Conservation (phyloP, 352 stramenopile genomes). For the Phytopythium chamaehyphon region DNA sequence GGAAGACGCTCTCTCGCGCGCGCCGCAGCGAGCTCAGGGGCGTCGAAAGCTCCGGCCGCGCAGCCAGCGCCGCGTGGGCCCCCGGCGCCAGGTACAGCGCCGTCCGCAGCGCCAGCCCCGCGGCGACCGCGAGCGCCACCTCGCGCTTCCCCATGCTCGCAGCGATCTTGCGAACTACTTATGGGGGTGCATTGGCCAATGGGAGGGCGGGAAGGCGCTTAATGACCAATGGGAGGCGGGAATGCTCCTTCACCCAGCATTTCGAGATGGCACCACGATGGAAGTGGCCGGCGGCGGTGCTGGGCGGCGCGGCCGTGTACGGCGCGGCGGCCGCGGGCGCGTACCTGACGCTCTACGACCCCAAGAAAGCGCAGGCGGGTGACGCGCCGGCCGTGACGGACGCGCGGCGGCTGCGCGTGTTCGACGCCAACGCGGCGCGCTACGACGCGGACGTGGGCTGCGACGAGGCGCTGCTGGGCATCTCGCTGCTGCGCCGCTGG, state of each 20-base stretch:
- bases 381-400: slow-evolving; percentile 36
- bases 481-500: slow-evolving; percentile 75
- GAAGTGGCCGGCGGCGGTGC: slow-evolving; percentile 47
- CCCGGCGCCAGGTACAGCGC: slow-evolving; percentile 29
- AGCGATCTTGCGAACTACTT: neutral
- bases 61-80: slow-evolving; percentile 33
- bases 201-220: no score
- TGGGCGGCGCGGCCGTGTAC: slow-evolving; percentile 59
- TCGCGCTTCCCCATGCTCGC: neutral
- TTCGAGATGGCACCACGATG: slow-evolving; percentile 24
- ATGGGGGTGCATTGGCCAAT: no score
- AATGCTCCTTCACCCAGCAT: neutral
- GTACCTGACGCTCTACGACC: slow-evolving; percentile 77
- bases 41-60: slow-evolving; percentile 65
- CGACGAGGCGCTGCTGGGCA: slow-evolving; percentile 77
- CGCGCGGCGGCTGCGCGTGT: slow-evolving; percentile 50
- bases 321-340: slow-evolving; percentile 41
- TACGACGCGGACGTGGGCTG: slow-evolving; percentile 78
- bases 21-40: slow-evolving; percentile 56
- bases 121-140: slow-evolving; percentile 17
- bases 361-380: slow-evolving; percentile 20
- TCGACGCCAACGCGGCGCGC: slow-evolving; percentile 63
- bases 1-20: slow-evolving; percentile 54
- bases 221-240: no score
- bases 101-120: slow-evolving; percentile 32